Base-by-base conservation (phyloP, 1,139 yeast genomes). In the Suhomyces bribrorum region DNA sequence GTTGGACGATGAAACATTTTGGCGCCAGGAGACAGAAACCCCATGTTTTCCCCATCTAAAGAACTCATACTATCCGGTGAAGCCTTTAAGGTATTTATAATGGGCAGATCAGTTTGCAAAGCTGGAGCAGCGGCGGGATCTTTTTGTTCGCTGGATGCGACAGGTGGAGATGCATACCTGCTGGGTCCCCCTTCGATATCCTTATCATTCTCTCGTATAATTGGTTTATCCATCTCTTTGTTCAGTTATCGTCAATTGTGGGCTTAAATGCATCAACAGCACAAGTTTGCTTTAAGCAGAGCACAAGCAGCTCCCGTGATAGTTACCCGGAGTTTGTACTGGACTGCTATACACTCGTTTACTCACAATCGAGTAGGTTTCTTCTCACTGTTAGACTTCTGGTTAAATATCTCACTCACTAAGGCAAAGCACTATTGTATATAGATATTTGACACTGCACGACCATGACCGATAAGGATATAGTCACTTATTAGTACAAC, bases 1-100 rank as follows among this genome's bases (percentile, higher is more conserved):
- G 52, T 48, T 8, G 63, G 60, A 26, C 52, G 59, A 35, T 56
- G 53, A 41, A 60, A 60, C 20, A 47, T 14, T n/a, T n/a, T n/a
- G n/a, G n/a, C n/a, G n/a, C n/a, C n/a, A n/a, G n/a, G n/a, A n/a
- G n/a, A n/a, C n/a, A n/a, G n/a, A n/a, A n/a, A n/a, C 6, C 35
- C 36, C 4, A 22, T 20, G 11, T 17, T 12, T 29, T 20, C 23
- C 11, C 11, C 11, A n/a, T 20, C 23, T 20, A 20, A 20, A 20
- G 23, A 20, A 20, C 23, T n/a, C 8, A 20, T 20, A 20, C 23
- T 20, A 20, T 20, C 23, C 4, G 23, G 14, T 2, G 31, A 12
- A 18, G 13, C 6, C 14, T 9, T 13, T 7, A 12, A 5, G 16
- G 14, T 29, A 12, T 29, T 20, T 20, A n/a, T 12, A 12, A 29